Evolutionary conservation across 208 protist species (phyloP).

Genomic region (Balamuthia mandrillaris): DNA sequence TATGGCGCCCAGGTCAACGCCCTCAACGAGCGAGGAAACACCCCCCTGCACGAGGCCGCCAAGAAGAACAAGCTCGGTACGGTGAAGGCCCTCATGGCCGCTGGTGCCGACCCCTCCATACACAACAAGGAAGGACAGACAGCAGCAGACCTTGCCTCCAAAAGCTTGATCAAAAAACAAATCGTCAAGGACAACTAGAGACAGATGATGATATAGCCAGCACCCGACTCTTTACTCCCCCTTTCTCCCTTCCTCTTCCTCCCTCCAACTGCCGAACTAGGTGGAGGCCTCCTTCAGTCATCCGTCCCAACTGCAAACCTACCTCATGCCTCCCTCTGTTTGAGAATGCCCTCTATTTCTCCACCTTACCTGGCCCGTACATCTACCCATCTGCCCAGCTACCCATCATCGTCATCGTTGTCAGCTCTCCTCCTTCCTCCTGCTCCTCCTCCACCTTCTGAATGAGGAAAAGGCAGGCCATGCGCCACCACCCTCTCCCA

Average conservation of each 20-base stretch:
- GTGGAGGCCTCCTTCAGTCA: too few species aligned
- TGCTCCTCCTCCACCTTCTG: too few species aligned
- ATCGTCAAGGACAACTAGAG: neutral
- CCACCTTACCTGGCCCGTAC: too few species aligned
- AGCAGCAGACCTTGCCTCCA: neutral
- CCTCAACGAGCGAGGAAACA: conserved; percentile 54
- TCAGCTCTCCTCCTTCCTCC: too few species aligned
- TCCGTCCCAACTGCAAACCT: too few species aligned
- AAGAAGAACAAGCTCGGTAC: conserved; percentile 20
- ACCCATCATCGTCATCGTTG: too few species aligned
- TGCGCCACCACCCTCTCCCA: too few species aligned
- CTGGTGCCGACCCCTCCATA: neutral
- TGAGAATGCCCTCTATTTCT: too few species aligned
- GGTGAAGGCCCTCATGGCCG: neutral
- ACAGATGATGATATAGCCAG: neutral
- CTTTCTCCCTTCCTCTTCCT: conserved; percentile 26
- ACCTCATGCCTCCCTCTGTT: too few species aligned
- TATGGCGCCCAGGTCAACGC: conserved; percentile 69
- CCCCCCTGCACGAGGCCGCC: conserved; percentile 67
- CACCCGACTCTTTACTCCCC: too few species aligned
- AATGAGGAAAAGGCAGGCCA: too few species aligned
- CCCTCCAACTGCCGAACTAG: neutral
- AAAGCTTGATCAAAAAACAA: neutral
- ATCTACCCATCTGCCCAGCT: too few species aligned
- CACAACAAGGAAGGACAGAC: neutral